Evolutionary conservation across 2,329 filamentous ascomycete genomes (phyloP).

Genomic region (Colletotrichum godetiae): DNA sequence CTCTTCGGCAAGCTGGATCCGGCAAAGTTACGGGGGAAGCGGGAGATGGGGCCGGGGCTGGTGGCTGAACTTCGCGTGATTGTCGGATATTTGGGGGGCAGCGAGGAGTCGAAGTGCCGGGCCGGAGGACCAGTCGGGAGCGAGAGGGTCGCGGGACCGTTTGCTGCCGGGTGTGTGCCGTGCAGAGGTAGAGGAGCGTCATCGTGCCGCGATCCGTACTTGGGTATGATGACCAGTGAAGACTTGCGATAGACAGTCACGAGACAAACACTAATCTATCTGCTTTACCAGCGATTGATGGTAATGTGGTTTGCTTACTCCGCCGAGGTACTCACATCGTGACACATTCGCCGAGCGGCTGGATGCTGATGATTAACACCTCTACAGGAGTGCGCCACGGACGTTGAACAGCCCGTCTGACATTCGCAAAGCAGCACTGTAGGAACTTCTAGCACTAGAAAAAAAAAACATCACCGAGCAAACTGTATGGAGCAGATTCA

Average conservation of each 20-base stretch:
- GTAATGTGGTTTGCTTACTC: background rate
- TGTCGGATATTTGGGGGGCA: background rate
- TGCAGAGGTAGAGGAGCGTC: background rate
- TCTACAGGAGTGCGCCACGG: background rate
- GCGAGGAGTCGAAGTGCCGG: background rate
- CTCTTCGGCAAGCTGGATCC: background rate
- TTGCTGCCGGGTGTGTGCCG: background rate
- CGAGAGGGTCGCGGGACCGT: background rate
- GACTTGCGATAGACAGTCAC: background rate
- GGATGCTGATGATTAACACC: background rate
- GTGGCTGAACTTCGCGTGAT: slow-evolving; percentile 9
- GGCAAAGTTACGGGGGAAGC: background rate
- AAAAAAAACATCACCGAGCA: background rate
- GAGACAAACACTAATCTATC: background rate
- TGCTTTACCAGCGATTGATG: background rate
- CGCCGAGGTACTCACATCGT: background rate
- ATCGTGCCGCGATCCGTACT: background rate
- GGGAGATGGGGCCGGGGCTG: slow-evolving; percentile 4
- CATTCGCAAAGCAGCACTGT: background rate
- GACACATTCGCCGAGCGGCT: background rate
- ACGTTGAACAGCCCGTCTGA: background rate
- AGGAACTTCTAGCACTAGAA: background rate
- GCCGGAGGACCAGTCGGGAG: background rate
- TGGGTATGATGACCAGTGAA: background rate
- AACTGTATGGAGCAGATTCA: background rate